Conservation (phyloP, 1,284 basidiomycete genomes). For the Ceratobasidium papillatum region DNA sequence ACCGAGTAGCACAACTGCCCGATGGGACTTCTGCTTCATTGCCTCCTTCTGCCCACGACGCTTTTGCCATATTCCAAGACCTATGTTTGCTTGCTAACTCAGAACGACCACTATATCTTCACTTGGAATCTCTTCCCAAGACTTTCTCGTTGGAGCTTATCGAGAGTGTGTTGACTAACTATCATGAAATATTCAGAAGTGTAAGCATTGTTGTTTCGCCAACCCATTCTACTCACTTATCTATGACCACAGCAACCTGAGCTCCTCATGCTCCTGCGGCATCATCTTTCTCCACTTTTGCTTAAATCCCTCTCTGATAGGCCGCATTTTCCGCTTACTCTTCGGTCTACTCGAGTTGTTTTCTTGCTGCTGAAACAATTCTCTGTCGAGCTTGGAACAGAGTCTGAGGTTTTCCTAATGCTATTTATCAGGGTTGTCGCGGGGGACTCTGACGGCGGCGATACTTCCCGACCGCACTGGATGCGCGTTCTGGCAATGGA, state of each 20-base stretch:
- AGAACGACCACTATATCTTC: constrained; percentile 84
- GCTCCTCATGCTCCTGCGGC: constrained; percentile 82
- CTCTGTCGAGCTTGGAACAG: constrained; percentile 77
- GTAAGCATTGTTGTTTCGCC: constrained; percentile 55
- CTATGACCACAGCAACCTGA: constrained; percentile 71
- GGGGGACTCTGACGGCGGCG: constrained; percentile 64
- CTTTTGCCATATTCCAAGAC: constrained; percentile 89
- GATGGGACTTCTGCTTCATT: constrained; percentile 69
- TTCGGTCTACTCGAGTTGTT: constrained; percentile 91
- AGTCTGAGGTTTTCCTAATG: constrained; percentile 86
- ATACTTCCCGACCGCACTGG: constrained; percentile 73
- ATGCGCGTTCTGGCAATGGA: constrained; percentile 91
- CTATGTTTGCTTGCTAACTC: constrained; percentile 86
- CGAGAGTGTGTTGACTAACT: constrained; percentile 96
- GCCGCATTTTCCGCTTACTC: constrained; percentile 84
- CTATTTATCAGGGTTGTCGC: constrained; percentile 81
- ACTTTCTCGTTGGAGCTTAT: constrained; percentile 96
- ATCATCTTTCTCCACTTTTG: constrained; percentile 90
- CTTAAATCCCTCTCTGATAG: constrained; percentile 86
- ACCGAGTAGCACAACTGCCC: constrained; percentile 63
- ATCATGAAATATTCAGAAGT: constrained; percentile 85
- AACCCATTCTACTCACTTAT: constrained; percentile 12
- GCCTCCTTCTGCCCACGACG: constrained; percentile 84
- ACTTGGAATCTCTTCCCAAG: constrained; percentile 85
- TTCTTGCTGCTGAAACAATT: constrained; percentile 95